Percentiles rank a stretch among this genome's conserved stretches.
Conservation (phyloP, 495 filamentous ascomycete species). For the Parmelia sp. region DNA sequence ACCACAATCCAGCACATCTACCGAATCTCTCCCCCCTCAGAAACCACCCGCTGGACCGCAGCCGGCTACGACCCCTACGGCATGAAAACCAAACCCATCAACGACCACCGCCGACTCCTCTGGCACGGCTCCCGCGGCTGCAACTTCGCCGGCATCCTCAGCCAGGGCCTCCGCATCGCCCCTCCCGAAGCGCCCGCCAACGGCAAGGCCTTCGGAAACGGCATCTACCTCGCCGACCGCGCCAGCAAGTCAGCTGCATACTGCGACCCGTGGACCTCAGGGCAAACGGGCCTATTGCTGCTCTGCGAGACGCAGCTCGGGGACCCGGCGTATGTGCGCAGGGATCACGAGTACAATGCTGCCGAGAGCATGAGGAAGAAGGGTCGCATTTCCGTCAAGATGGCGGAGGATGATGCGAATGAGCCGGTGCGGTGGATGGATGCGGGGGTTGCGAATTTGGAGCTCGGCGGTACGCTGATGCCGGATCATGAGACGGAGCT, state of each 20-base stretch:
- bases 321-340: no score
- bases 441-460: no score
- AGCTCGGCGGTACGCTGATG: no score
- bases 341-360: no score
- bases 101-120: conserved; percentile 62
- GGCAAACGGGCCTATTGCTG: conserved; percentile 55
- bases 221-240: conserved; percentile 54
- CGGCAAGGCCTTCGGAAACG: conserved; percentile 77
- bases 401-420: no score
- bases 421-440: no score
- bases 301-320: conserved; percentile 69
- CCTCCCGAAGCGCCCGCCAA: conserved; percentile 72
- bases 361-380: no score
- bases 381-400: no score
- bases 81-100: conserved; percentile 31
- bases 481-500: no score
- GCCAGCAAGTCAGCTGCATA: conserved; percentile 72
- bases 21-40: no score
- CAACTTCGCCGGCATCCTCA: conserved; percentile 78
- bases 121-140: conserved; percentile 73
- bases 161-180: conserved; percentile 78
- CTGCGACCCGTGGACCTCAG: conserved; percentile 51
- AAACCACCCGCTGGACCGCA: no score
- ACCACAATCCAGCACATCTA: conserved; percentile 71
- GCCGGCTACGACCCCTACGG: conserved; percentile 51